A percentile compares a stretch with the other conserved stretches of the same genome.
Conservation (phyloP, 805 yeast genomes). For the Metschnikowia chrysomelidarum region DNA sequence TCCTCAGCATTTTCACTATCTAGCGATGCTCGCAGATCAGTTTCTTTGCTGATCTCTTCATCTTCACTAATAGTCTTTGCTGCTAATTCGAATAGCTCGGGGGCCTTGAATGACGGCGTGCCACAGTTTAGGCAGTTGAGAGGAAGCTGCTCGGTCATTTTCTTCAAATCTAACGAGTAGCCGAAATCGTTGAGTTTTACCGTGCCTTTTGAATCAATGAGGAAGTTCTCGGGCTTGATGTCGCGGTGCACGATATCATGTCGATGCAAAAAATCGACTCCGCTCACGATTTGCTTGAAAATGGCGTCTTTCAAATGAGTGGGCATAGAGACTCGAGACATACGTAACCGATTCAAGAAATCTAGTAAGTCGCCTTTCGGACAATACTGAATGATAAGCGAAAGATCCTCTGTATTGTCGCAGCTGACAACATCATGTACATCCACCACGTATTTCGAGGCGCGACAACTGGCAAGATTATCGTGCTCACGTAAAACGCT, state of each 20-base stretch:
- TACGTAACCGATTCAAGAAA: slow-evolving; percentile 39
- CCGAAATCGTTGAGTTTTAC: slow-evolving; percentile 53
- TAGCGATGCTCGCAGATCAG: no score
- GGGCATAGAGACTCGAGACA: slow-evolving; percentile 28
- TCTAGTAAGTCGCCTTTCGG: slow-evolving; percentile 48
- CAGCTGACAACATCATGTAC: slow-evolving; percentile 27
- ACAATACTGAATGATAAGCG: slow-evolving; percentile 43
- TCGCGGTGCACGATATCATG: slow-evolving; percentile 49
- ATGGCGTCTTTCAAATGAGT: slow-evolving; percentile 42
- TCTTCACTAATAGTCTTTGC: slow-evolving; percentile 8
- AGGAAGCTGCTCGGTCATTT: slow-evolving; percentile 18
- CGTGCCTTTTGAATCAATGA: slow-evolving; percentile 44
- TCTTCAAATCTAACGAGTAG: slow-evolving; percentile 39
- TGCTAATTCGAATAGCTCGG: slow-evolving; percentile 42
- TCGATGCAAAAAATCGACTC: slow-evolving; percentile 44
- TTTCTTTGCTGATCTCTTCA: slow-evolving; percentile 8
- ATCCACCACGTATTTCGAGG: slow-evolving; percentile 28
- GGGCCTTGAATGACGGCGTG: slow-evolving; percentile 54
- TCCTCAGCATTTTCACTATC: no score
- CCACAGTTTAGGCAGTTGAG: slow-evolving; percentile 39
- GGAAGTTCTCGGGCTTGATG: slow-evolving; percentile 53
- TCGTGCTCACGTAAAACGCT: slow-evolving; percentile 32
- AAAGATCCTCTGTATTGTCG: slow-evolving; percentile 21
- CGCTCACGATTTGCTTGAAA: slow-evolving; percentile 46
- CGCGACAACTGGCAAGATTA: slow-evolving; percentile 25